Percentiles rank a stretch among this genome's conserved stretches.
phyloP scores from a whole-genome alignment of 805 yeast genomes.

The Nakazawaea peltata region DNA sequence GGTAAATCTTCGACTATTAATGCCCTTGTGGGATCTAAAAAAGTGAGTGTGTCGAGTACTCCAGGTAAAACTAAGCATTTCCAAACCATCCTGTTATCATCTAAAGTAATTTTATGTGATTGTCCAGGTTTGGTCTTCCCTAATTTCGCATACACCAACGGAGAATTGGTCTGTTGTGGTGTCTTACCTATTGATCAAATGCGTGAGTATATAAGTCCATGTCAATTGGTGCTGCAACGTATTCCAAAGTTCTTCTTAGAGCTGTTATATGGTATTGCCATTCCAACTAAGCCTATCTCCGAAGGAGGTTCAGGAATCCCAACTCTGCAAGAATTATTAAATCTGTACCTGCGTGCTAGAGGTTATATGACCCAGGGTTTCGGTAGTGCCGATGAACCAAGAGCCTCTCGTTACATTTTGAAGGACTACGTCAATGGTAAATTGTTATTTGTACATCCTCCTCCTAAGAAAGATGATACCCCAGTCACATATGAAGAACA shows the following conservation, averaged over 20 bases:
- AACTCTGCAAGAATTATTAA: constrained; percentile 80
- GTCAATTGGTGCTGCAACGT: constrained; percentile 75
- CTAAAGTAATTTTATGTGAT: constrained; percentile 83
- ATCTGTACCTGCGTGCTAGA: constrained; percentile 92
- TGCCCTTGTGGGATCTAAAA: constrained; percentile 92
- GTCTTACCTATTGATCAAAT: constrained; percentile 97
- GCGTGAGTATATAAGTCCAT: constrained; percentile 86
- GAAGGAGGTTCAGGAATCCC: constrained; percentile 92
- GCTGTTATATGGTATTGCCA: constrained; percentile 88
- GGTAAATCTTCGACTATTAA: constrained; percentile 98
- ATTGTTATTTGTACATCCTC: constrained; percentile 77
- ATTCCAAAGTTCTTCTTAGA: constrained; percentile 85
- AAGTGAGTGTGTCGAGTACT: constrained; percentile 96
- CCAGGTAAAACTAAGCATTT: constrained; percentile 99
- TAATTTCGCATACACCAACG: constrained; percentile 92
- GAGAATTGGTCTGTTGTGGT: constrained; percentile 96
- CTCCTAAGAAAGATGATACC: constrained; percentile 64
- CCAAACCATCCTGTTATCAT: constrained; percentile 86
- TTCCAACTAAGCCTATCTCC: constrained; percentile 61
- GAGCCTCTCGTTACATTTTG: constrained; percentile 87
- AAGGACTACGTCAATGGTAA: constrained; percentile 96
- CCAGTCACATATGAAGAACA: constrained; percentile 43
- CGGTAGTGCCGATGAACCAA: constrained; percentile 92
- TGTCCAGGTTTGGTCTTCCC: constrained; percentile 99
- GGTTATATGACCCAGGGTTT: constrained; percentile 97